Base-by-base conservation (phyloP, 169 alveolate genomes). In the Besnoitia besnoiti region DNA sequence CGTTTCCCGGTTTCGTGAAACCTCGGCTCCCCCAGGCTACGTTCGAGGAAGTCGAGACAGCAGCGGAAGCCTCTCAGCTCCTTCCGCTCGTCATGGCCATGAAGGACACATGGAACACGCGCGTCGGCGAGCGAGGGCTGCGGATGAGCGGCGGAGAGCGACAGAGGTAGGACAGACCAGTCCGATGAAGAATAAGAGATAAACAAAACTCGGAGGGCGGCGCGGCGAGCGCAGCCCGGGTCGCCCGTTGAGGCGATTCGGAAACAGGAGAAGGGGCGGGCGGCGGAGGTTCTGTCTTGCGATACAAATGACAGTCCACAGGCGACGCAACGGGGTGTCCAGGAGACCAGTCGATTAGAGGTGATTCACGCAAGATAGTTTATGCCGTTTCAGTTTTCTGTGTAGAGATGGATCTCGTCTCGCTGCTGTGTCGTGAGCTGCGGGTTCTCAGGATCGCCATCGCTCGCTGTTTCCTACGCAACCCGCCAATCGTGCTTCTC, bases 391-490 rank as follows among this genome's bases (percentile, higher is more conserved):
- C n/a, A n/a, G n/a, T n/a, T n/a, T n/a, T n/a, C n/a, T n/a, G n/a
- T n/a, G n/a, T n/a, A n/a, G n/a, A n/a, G n/a, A n/a, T n/a, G n/a
- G n/a, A n/a, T n/a, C n/a, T n/a, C n/a, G n/a, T n/a, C n/a, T n/a
- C n/a, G 67, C 24, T 3, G 4, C 30, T 5, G 1, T 55, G 12
- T 55, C 30, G 67, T 1, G 97, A 97, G 94, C 98, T 21, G 67
- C 24, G 67, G 16, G 16, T 73, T 5, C n/a, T 98, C 96, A 97
- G 99, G 77, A 98, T 98, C 50, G 99, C 99, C 91, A 98, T 99
- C 39, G 99, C 99, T 35, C 97, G 99, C 75, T 99, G 99, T 21
- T 93, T 99, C 90, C 90, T 98, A 51, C 98, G 98, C 91, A 96
- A 98, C 85, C 98, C 99, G 4, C 98, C 98, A 46, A 98, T 99